Base-by-base conservation (phyloP, 2,329 filamentous ascomycete species). In the Penicillium nordicum region DNA sequence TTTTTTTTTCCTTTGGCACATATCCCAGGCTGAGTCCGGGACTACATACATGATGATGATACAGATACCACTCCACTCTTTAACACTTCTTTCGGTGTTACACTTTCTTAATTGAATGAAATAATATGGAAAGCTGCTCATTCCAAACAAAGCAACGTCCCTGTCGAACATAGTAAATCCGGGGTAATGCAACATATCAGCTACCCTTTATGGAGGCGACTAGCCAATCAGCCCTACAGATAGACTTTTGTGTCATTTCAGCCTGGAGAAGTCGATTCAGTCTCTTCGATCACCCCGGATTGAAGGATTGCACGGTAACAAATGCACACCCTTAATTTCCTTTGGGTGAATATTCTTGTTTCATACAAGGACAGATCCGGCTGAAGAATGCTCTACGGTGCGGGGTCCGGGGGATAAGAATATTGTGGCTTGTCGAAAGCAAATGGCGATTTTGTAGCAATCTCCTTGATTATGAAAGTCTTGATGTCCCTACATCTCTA, bases 1-100 rank as follows among this genome's bases (percentile, higher is more conserved):
- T 44, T 55, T 21, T 29, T 32, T 49, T 48, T 45, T n/a, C 11
- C 32, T 30, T 40, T 50, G 53, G 51, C 34, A 25, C 51, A 48
- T 58, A 18, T 43, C 55, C 53, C 48, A 55, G 51, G 51, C 47
- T 43, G 37, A 49, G 37, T 37, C 57, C 36, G 43, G 55, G 45
- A 55, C 32, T 40, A 45, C 37, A 50, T 32, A 44, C 30, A 44
- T 58, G 48, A 64, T 61, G 53, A 62, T 55, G 57, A 63, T 45
- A 57, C 51, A 56, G 56, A 66, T 65, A 64, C 63, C 59, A 65
- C 59, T 63, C 61, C 64, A 61, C 64, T 66, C 64, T 57, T 47
- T 41, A 29, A 36, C 18, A 32, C 47, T 32, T n/a, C 30, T 34
- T 23, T 50, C 4, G 1, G 45, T 50, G 21, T 43, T 42, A 30